Conservation (phyloP, 73 alveolate species). For the Symbiodinium natans region DNA sequence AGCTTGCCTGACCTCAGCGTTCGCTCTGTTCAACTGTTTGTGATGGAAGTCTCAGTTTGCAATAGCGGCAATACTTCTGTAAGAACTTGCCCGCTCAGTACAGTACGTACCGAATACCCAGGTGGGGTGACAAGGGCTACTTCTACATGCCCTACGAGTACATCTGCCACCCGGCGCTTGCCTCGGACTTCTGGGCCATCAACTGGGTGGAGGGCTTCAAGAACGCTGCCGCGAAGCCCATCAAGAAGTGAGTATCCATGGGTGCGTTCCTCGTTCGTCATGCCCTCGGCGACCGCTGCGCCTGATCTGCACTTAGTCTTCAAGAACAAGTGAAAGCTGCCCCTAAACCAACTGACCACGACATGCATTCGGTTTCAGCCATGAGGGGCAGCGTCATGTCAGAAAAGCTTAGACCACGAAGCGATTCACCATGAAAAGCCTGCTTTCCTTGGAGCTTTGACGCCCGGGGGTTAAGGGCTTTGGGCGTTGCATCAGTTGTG, state of each 20-base stretch:
- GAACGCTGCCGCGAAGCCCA: slow-evolving; percentile 37
- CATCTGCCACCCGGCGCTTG: slow-evolving; percentile 40
- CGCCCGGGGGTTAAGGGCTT: no score
- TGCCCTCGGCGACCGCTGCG: background rate
- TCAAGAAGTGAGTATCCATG: background rate
- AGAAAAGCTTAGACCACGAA: no score
- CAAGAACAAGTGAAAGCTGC: no score
- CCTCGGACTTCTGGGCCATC: slow-evolving; percentile 86
- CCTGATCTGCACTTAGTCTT: no score
- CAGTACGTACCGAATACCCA: background rate
- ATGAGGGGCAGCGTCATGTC: no score
- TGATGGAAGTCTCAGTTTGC: background rate
- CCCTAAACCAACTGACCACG: no score
- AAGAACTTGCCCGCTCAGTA: background rate
- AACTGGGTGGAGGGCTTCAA: slow-evolving; percentile 82
- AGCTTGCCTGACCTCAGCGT: background rate
- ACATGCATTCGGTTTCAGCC: no score
- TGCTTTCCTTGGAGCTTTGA: no score
- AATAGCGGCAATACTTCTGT: no score
- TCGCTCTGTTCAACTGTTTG: no score
- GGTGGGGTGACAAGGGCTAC: slow-evolving; percentile 94
- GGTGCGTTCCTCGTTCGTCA: background rate
- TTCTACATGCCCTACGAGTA: slow-evolving; percentile 90
- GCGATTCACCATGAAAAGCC: no score
- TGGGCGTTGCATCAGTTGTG: no score